phyloP scores from a whole-genome alignment of 495 filamentous ascomycete genomes.

The Penicillium bovifimosum region DNA sequence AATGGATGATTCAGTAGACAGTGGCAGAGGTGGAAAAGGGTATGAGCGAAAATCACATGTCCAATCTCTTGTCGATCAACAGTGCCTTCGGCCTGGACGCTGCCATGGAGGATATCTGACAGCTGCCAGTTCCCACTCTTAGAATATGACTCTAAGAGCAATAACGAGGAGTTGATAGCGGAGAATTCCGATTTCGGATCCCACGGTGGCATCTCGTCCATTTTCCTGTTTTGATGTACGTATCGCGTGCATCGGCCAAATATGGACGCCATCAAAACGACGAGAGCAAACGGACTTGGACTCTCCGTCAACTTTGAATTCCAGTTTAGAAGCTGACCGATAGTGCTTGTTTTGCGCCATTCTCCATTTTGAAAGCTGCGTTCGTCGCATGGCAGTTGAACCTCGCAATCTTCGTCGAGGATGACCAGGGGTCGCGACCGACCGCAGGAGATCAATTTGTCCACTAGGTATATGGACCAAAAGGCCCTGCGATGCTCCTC shows the following conservation, averaged over 20 bases:
- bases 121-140: constrained; percentile 8
- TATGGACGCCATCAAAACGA: constrained; percentile 26
- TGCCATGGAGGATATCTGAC: constrained; percentile 3
- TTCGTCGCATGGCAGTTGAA: constrained; percentile 30
- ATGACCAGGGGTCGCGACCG: constrained; percentile 23
- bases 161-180: constrained; percentile 21
- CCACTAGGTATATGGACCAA: constrained; percentile 29
- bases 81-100: not conserved
- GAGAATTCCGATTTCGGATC: constrained; percentile 27
- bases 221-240: constrained; percentile 13
- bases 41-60: constrained; percentile 24
- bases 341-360: constrained; percentile 19
- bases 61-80: constrained; percentile 16
- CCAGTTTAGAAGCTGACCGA: constrained; percentile 22
- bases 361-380: constrained; percentile 13
- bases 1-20: constrained; percentile 31
- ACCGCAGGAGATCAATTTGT: constrained; percentile 29
- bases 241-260: constrained; percentile 27
- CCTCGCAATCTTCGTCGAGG: constrained; percentile 23
- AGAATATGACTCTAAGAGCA: constrained; percentile 27
- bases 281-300: constrained; percentile 21
- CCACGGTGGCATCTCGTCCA: constrained; percentile 27
- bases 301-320: constrained; percentile 11
- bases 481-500: constrained; percentile 29
- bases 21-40: constrained; percentile 28